A percentile compares a stretch with the other conserved stretches of the same genome.
Evolutionary conservation across 352 stramenopile species (phyloP).

Genomic region (Pythium biforme): DNA sequence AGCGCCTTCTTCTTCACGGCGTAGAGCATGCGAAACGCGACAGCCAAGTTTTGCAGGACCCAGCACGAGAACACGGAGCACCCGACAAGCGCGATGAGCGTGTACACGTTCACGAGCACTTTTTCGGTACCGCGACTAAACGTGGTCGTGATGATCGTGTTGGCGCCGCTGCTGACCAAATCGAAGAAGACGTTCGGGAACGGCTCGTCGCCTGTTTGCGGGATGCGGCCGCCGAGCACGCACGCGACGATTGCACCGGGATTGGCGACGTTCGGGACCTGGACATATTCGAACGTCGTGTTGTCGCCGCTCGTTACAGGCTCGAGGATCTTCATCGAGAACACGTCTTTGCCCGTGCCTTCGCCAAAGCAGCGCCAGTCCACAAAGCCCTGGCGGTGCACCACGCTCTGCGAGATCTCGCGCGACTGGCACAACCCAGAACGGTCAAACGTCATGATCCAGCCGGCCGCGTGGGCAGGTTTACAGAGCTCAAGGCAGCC

Average conservation of each 20-base stretch:
- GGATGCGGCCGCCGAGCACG: constrained; percentile 22
- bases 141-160: constrained; percentile 25
- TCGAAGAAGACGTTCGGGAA: constrained; percentile 23
- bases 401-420: constrained; percentile 4
- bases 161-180: constrained; percentile 7
- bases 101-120: constrained; percentile 22
- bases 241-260: constrained; percentile 16
- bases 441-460: constrained; percentile 17
- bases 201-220: constrained; percentile 14
- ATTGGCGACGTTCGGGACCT: constrained; percentile 7
- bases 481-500: constrained; percentile 13
- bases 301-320: constrained; percentile 1
- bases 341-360: constrained; percentile 8
- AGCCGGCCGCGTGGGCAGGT: neutral
- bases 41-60: constrained; percentile 11
- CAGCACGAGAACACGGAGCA: constrained; percentile 19
- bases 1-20: neutral
- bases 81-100: constrained; percentile 25
- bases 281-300: constrained; percentile 13
- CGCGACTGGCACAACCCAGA: constrained; percentile 14
- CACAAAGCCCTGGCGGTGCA: constrained; percentile 19
- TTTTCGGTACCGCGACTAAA: constrained; percentile 22
- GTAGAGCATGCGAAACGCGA: neutral
- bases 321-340: constrained; percentile 17
- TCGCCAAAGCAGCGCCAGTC: constrained; percentile 15